These are phyloP conservation scores for Diaporthe destruens DNA, from an alignment of 2,329 filamentous ascomycete species.

Conservation along the genomic window DNA sequence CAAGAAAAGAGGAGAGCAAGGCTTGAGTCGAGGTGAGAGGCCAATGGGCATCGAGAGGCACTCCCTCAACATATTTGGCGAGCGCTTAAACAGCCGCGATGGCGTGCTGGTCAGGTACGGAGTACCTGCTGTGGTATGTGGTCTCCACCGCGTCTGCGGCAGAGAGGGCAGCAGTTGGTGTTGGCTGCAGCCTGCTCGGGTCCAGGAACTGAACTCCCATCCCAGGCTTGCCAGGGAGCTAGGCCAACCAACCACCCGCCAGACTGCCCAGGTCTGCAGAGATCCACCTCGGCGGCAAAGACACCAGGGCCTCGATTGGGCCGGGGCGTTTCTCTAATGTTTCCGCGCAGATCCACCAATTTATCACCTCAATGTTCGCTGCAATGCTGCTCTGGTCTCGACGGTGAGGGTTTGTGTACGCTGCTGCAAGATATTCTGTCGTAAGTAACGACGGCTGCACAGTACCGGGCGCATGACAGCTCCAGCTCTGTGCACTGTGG, in stretches of 20 bases:
- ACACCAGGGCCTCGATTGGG: conserved; percentile 28
- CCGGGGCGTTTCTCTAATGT: conserved; percentile 27
- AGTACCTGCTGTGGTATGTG: too few relatives aligned
- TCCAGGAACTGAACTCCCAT: not conserved
- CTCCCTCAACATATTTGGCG: conserved; percentile 5
- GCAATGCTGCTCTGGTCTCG: not conserved
- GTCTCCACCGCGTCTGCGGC: too few relatives aligned
- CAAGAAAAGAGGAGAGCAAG: conserved; percentile 16
- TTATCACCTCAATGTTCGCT: conserved; percentile 3
- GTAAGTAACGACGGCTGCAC: not conserved
- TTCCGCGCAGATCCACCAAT: conserved; percentile 29
- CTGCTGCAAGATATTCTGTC: not conserved
- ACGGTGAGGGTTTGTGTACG: not conserved
- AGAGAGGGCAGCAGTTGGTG: not conserved
- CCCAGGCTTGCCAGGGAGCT: not conserved
- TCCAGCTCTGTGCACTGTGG: not conserved
- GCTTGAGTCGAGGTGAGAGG: not conserved
- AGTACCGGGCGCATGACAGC: not conserved
- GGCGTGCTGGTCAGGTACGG: conserved; percentile 18
- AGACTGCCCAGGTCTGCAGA: conserved; percentile 7
- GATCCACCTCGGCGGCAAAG: conserved; percentile 26
- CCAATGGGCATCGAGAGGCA: conserved; percentile 11
- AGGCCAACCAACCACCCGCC: not conserved
- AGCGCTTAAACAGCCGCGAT: conserved; percentile 37
- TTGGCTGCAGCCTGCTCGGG: not conserved